Conservation (phyloP, 2,329 filamentous ascomycete species). For the Scytalidium sp. region DNA sequence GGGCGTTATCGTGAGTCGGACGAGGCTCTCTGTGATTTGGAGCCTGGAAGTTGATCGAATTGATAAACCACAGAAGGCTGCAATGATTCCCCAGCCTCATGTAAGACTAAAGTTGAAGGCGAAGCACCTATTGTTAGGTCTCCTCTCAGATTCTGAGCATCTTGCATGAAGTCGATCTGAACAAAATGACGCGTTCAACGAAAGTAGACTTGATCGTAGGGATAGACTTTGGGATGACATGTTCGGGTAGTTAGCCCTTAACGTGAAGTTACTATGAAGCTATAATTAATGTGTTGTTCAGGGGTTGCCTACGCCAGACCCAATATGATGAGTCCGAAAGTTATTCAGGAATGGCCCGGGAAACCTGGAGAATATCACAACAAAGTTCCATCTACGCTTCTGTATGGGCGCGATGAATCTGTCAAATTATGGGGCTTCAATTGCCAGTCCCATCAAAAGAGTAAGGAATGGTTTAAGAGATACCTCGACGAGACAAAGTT, state of each 20-base stretch:
- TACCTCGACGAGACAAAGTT: conserved; percentile 47
- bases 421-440: conserved; percentile 52
- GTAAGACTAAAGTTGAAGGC: no score
- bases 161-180: no score
- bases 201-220: conserved; percentile 39
- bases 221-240: conserved; percentile 44
- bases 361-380: conserved; percentile 49
- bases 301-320: conserved; percentile 35
- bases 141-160: no score
- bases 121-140: no score
- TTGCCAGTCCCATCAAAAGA: conserved; percentile 44
- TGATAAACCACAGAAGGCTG: no score
- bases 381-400: conserved; percentile 50
- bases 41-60: no score
- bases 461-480: conserved; percentile 53
- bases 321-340: conserved; percentile 34
- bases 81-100: no score
- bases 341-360: conserved; percentile 52
- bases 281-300: conserved; percentile 20
- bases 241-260: no score
- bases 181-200: no score
- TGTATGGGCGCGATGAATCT: conserved; percentile 40
- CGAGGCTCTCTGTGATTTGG: no score
- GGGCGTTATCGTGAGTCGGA: no score
- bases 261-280: no score